Conservation (phyloP, 1,139 yeast species). For the Protomyces gravidus region DNA sequence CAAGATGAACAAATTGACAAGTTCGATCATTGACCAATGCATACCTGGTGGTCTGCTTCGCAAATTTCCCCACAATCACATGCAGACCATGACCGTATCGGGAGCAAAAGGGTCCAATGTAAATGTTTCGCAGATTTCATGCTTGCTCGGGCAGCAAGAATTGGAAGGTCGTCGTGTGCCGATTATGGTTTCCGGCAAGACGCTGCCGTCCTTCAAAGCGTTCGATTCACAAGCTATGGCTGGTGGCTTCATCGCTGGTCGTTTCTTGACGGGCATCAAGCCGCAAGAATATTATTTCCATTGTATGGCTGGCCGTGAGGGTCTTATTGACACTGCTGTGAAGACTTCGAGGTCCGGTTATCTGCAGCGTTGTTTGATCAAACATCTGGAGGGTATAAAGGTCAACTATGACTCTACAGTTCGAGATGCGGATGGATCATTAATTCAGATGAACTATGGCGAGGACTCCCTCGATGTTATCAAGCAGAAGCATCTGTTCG, state of each 20-base stretch:
- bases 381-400: constrained; percentile 96
- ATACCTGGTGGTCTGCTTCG: constrained; percentile 96
- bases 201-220: constrained; percentile 93
- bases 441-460: constrained; percentile 92
- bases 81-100: constrained; percentile 98
- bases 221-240: constrained; percentile 97
- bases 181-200: constrained; percentile 97
- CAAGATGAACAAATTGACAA: constrained; percentile 84
- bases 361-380: constrained; percentile 95
- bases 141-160: constrained; percentile 98
- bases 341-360: constrained; percentile 98
- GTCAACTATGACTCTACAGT: constrained; percentile 91
- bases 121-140: constrained; percentile 98
- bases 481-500: constrained; percentile 88
- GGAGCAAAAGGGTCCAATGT: constrained; percentile 99
- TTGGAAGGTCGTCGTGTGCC: constrained; percentile 99
- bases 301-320: constrained; percentile 99
- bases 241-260: constrained; percentile 95
- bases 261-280: constrained; percentile 95
- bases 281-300: constrained; percentile 99
- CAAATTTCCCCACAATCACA: constrained; percentile 88
- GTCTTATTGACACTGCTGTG: constrained; percentile 98
- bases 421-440: constrained; percentile 90
- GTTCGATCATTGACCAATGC: constrained; percentile 88
- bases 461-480: constrained; percentile 96